Percentiles rank a stretch among this genome's conserved stretches.
These are phyloP conservation scores for Candida sojae DNA, from an alignment of 1,139 yeast species.

Conservation along the genomic window DNA sequence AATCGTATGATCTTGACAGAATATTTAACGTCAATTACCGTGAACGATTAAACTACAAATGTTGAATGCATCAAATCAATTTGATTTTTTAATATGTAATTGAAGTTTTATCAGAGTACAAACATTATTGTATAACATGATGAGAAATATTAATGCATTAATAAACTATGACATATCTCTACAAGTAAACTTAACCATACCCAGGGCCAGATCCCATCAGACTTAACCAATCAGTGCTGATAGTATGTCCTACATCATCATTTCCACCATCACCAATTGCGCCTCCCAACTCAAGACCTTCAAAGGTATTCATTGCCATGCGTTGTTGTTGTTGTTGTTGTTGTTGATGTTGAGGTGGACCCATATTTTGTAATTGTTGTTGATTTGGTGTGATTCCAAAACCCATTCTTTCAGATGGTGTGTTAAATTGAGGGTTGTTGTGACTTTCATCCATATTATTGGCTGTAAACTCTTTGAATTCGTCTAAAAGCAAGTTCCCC, in stretches of 20 bases:
- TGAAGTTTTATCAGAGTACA: too few relatives aligned
- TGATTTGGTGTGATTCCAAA: slow-evolving; percentile 1
- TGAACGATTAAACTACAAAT: too few relatives aligned
- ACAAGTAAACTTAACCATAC: slow-evolving; percentile 17
- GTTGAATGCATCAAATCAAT: too few relatives aligned
- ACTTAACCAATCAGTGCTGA: slow-evolving; percentile 35
- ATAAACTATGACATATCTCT: not conserved
- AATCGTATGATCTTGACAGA: too few relatives aligned
- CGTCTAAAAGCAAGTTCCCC: slow-evolving; percentile 7
- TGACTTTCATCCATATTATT: slow-evolving; percentile 2
- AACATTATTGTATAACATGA: not conserved
- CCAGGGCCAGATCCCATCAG: slow-evolving; percentile 43
- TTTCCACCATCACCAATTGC: slow-evolving; percentile 4
- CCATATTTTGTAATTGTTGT: slow-evolving; percentile 17
- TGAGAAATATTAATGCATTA: not conserved
- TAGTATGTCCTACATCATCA: slow-evolving; percentile 10
- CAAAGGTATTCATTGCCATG: slow-evolving; percentile 1
- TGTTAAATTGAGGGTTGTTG: not conserved
- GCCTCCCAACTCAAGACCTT: slow-evolving; percentile 1
- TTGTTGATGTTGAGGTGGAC: slow-evolving; percentile 12
- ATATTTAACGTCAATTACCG: too few relatives aligned
- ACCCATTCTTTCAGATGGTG: not conserved
- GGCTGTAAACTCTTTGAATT: slow-evolving; percentile 3
- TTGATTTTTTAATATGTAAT: too few relatives aligned
- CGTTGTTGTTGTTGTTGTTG: slow-evolving; percentile 12